These are phyloP conservation scores for Aspergillus sp. DNA, from an alignment of 2,329 filamentous ascomycete species.

Conservation along the genomic window DNA sequence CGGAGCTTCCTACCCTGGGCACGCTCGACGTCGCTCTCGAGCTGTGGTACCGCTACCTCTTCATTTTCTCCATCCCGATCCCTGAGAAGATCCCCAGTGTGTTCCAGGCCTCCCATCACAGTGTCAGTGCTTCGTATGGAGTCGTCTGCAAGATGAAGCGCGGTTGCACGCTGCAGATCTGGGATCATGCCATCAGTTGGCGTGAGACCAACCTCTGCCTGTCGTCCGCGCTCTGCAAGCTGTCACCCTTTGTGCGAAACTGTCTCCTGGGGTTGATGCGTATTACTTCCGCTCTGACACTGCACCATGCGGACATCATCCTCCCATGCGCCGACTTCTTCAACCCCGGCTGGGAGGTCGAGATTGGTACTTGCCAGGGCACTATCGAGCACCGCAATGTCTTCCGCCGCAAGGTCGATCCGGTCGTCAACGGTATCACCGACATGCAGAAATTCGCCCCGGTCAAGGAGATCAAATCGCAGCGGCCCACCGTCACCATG, in stretches of 20 bases:
- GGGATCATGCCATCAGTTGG: constrained; percentile 65
- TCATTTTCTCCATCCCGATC: constrained; percentile 59
- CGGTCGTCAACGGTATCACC: constrained; percentile 64
- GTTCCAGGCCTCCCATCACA: constrained; percentile 64
- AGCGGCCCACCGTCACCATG: constrained; percentile 64
- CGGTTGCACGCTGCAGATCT: constrained; percentile 60
- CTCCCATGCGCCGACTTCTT: constrained; percentile 61
- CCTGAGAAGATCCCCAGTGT: constrained; percentile 58
- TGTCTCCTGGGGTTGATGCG: constrained; percentile 49
- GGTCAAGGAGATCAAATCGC: constrained; percentile 58
- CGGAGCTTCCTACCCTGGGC: constrained; percentile 38
- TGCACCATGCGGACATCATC: constrained; percentile 59
- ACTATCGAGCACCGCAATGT: constrained; percentile 56
- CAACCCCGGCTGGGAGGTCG: constrained; percentile 63
- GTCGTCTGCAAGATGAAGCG: constrained; percentile 62
- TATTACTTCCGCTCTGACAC: constrained; percentile 47
- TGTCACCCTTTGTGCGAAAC: constrained; percentile 51
- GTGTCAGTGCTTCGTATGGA: constrained; percentile 60
- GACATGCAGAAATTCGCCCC: constrained; percentile 64
- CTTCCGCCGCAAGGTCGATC: constrained; percentile 61
- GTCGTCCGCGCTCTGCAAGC: constrained; percentile 50
- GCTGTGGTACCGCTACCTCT: constrained; percentile 45
- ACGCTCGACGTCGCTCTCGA: constrained; percentile 39
- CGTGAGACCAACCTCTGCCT: constrained; percentile 54
- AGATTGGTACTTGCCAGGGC: constrained; percentile 60